phyloP scores from a whole-genome alignment of 257 asterid genomes.

The Linderniella brevidens region DNA sequence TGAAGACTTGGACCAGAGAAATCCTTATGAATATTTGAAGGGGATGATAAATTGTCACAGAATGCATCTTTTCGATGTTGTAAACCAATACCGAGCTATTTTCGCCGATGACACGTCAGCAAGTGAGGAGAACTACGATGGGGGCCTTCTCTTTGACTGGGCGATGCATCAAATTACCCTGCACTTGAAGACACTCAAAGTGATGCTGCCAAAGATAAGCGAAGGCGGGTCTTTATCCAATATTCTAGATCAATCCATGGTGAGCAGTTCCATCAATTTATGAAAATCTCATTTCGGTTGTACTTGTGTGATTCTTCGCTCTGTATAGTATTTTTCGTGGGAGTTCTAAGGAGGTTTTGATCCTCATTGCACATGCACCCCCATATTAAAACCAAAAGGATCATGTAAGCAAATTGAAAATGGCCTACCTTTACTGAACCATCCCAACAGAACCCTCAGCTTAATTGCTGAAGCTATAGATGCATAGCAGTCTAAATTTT shows the following conservation, averaged over 20 bases:
- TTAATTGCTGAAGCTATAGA: neutral
- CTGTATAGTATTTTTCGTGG: too few relatives aligned
- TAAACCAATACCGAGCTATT: constrained; percentile 95
- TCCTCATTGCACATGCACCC: neutral
- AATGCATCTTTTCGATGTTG: constrained; percentile 89
- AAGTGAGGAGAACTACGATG: constrained; percentile 89
- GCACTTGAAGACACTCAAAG: constrained; percentile 68
- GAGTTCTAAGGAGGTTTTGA: too few relatives aligned
- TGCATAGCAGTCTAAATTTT: neutral
- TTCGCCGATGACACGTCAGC: constrained; percentile 90
- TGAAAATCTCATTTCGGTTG: constrained; percentile 10
- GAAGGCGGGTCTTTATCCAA: constrained; percentile 94
- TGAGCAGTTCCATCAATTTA: too few relatives aligned
- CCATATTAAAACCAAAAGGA: neutral
- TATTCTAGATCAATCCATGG: constrained; percentile 95
- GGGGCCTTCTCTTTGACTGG: constrained; percentile 98
- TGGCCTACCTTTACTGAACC: too few relatives aligned
- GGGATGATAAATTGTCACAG: constrained; percentile 89
- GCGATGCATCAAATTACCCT: constrained; percentile 89
- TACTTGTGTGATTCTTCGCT: neutral
- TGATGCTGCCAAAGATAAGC: constrained; percentile 88
- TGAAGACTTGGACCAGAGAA: constrained; percentile 90
- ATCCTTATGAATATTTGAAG: constrained; percentile 87
- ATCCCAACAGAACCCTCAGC: too few relatives aligned
- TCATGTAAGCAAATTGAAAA: too few relatives aligned